Conservation (phyloP, 176 grass and related monocot species). For the Otatea glauca region DNA sequence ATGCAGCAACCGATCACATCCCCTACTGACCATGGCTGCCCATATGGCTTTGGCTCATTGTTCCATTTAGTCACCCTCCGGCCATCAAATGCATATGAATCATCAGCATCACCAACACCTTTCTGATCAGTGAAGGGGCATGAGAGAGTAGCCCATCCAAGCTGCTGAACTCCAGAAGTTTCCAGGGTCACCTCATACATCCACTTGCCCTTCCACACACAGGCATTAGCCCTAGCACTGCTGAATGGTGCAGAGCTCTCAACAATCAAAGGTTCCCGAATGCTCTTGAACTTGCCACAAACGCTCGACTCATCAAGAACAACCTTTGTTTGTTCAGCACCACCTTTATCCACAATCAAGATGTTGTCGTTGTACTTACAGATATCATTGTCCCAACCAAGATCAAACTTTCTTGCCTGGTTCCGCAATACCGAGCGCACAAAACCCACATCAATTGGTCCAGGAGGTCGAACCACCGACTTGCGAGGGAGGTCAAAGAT, state of each 20-base stretch:
- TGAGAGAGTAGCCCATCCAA: slow-evolving; percentile 75
- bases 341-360: slow-evolving; percentile 46
- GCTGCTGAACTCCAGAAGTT: slow-evolving; percentile 82
- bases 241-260: slow-evolving; percentile 75
- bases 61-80: slow-evolving; percentile 84
- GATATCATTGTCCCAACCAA: slow-evolving; percentile 30
- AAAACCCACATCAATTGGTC: slow-evolving; percentile 54
- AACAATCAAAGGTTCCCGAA: slow-evolving; percentile 65
- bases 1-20: slow-evolving; percentile 91
- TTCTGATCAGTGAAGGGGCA: slow-evolving; percentile 75
- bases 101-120: slow-evolving; percentile 80
- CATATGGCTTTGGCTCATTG: slow-evolving; percentile 66
- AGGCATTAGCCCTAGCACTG: slow-evolving; percentile 68
- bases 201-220: slow-evolving; percentile 76
- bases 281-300: slow-evolving; percentile 71
- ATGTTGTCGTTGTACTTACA: slow-evolving; percentile 25
- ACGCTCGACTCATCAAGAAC: slow-evolving; percentile 62
- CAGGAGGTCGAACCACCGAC: slow-evolving; percentile 46
- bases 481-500: slow-evolving; percentile 77
- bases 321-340: slow-evolving; percentile 48
- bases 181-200: slow-evolving; percentile 89
- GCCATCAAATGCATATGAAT: slow-evolving; percentile 89
- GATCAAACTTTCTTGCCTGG: slow-evolving; percentile 55
- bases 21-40: slow-evolving; percentile 73
- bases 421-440: slow-evolving; percentile 59